Percentiles rank a stretch among this genome's conserved stretches.
These are phyloP conservation scores for Styphnolobium japonicum DNA, from an alignment of 306 rosid species.

Conservation along the genomic window DNA sequence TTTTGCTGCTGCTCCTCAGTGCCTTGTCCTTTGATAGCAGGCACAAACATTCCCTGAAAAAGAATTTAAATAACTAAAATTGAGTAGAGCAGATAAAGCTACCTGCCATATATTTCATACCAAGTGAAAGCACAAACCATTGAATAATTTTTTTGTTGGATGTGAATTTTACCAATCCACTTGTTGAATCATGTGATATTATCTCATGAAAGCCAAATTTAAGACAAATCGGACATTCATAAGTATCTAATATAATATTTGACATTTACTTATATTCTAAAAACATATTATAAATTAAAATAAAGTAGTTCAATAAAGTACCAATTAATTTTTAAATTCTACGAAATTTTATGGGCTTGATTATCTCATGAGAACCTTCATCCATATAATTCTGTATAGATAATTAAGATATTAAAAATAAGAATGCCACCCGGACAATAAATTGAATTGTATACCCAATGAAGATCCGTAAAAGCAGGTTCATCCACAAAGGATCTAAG, in stretches of 20 bases:
- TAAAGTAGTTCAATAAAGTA: no score
- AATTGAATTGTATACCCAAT: constrained; percentile 72
- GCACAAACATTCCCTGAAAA: constrained; percentile 88
- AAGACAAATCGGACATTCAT: no score
- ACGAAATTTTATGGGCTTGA: neutral
- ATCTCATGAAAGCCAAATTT: no score
- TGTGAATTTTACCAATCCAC: no score
- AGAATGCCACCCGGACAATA: constrained; percentile 7
- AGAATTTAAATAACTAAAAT: neutral
- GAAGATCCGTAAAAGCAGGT: constrained; percentile 92
- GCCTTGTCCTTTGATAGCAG: constrained; percentile 92
- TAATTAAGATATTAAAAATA: neutral
- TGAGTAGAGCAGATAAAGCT: neutral
- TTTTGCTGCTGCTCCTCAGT: constrained; percentile 85
- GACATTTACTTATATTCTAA: no score
- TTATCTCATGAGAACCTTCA: neutral
- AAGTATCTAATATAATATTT: no score
- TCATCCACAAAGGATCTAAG: constrained; percentile 79
- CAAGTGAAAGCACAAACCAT: neutral
- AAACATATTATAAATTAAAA: no score
- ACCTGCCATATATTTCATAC: neutral
- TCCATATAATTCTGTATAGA: neutral
- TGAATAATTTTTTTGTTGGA: no score
- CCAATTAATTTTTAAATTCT: no score
- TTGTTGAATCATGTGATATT: no score